Percentiles rank a stretch among this genome's conserved stretches.
Evolutionary conservation across 768 basidiomycete genomes (phyloP).

Genomic region (Pleurotus giganteus): DNA sequence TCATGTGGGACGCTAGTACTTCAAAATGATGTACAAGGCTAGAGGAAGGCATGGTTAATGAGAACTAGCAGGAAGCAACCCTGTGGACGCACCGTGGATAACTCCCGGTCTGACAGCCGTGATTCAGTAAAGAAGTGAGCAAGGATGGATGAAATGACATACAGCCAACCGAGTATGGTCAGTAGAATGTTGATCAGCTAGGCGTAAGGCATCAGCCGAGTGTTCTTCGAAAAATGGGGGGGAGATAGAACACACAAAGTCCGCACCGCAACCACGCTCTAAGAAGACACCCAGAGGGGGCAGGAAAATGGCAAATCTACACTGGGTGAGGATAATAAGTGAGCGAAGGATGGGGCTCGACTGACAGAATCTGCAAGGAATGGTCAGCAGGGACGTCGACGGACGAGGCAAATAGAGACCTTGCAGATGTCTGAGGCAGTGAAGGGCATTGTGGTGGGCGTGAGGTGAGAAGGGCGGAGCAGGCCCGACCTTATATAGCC

Average conservation of each 20-base stretch:
- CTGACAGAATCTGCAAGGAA: constrained; percentile 38
- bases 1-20: constrained; percentile 49
- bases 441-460: constrained; percentile 57
- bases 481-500: constrained; percentile 6
- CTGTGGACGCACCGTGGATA: constrained; percentile 52
- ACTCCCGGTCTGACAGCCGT: constrained; percentile 62
- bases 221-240: constrained; percentile 2
- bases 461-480: not conserved
- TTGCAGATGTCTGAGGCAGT: constrained; percentile 79
- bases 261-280: constrained; percentile 79
- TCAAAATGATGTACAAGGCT: constrained; percentile 83
- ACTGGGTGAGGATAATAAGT: constrained; percentile 15
- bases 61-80: not conserved
- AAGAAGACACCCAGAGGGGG: constrained; percentile 89
- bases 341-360: not conserved
- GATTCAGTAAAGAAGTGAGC: constrained; percentile 13
- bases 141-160: constrained; percentile 24
- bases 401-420: constrained; percentile 30
- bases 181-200: constrained; percentile 74
- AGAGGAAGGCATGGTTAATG: constrained; percentile 15
- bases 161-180: constrained; percentile 80
- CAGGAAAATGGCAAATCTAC: constrained; percentile 61
- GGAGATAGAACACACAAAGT: constrained; percentile 51
- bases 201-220: constrained; percentile 5
- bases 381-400: constrained; percentile 1